A percentile compares a stretch with the other conserved stretches of the same genome.
Conservation (phyloP, 352 stramenopile genomes). For the Phytophthora pisi region DNA sequence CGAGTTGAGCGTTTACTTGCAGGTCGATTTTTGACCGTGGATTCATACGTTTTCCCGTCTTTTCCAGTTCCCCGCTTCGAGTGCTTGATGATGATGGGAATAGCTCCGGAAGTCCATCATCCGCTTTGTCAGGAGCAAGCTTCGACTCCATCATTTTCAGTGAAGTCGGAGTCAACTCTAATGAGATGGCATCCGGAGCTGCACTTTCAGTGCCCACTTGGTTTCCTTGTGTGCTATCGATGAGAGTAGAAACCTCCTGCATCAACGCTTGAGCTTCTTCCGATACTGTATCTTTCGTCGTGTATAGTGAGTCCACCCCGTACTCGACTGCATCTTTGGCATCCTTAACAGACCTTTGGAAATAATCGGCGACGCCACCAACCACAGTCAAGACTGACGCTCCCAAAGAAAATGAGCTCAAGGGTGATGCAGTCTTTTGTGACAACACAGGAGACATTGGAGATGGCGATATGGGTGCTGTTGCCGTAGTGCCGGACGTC, state of each 20-base stretch:
- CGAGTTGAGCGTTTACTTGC: constrained; percentile 65
- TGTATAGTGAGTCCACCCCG: constrained; percentile 76
- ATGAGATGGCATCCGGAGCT: constrained; percentile 3
- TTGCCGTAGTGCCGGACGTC: background rate
- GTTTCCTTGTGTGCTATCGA: constrained; percentile 39
- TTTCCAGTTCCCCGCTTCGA: constrained; percentile 15
- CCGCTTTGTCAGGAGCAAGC: constrained; percentile 16
- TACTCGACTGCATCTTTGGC: constrained; percentile 79
- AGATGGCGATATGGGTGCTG: constrained; percentile 13
- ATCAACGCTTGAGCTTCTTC: constrained; percentile 73
- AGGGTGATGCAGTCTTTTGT: constrained; percentile 35
- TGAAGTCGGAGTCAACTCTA: constrained; percentile 32
- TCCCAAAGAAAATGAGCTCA: constrained; percentile 59
- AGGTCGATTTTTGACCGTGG: constrained; percentile 34
- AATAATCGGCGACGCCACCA: constrained; percentile 67
- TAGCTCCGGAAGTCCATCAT: constrained; percentile 16
- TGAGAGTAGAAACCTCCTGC: constrained; percentile 63
- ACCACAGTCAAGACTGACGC: constrained; percentile 68
- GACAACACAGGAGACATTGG: constrained; percentile 23
- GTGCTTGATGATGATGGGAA: constrained; percentile 26
- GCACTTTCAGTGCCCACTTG: constrained; percentile 13
- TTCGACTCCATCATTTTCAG: constrained; percentile 41
- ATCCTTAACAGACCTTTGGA: constrained; percentile 76
- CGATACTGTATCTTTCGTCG: constrained; percentile 63
- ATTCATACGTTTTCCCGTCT: constrained; percentile 16